phyloP scores from a whole-genome alignment of 192 early-diverging fungal species.

The Ambispora gerdemannii region DNA sequence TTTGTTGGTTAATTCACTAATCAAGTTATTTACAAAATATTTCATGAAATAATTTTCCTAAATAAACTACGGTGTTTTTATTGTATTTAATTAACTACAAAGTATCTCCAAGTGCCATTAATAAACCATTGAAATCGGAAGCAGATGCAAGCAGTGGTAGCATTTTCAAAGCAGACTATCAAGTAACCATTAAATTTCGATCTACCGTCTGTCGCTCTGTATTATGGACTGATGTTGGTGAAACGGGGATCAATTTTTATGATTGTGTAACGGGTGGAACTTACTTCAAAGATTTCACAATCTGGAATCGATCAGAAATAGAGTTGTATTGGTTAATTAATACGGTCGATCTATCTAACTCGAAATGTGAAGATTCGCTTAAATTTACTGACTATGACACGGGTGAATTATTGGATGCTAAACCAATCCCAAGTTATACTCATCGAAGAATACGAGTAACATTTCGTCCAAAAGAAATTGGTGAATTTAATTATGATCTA shows the following conservation, averaged over 20 bases:
- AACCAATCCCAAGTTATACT: constrained; percentile 68
- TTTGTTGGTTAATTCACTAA: background rate
- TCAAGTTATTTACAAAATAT: background rate
- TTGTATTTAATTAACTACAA: too few species aligned
- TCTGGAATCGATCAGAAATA: constrained; percentile 88
- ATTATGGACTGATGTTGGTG: constrained; percentile 87
- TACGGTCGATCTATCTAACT: constrained; percentile 61
- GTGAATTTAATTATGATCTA: constrained; percentile 88
- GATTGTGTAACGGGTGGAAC: constrained; percentile 87
- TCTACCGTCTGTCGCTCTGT: constrained; percentile 86
- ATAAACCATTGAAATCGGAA: background rate
- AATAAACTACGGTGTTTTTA: background rate
- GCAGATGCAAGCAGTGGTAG: background rate
- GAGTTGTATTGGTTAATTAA: constrained; percentile 86
- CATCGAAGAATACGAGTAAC: constrained; percentile 71
- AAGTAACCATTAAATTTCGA: constrained; percentile 70
- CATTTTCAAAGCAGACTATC: constrained; percentile 49
- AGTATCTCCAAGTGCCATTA: background rate
- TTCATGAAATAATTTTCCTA: background rate
- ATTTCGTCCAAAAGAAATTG: constrained; percentile 82
- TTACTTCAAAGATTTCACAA: constrained; percentile 87
- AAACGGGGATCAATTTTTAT: constrained; percentile 90
- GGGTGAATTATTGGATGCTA: constrained; percentile 42
- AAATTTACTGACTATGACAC: constrained; percentile 75
- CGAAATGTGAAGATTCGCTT: constrained; percentile 58